phyloP scores from a whole-genome alignment of 2,329 filamentous ascomycete species.

The Colletotrichum ledebouriae region DNA sequence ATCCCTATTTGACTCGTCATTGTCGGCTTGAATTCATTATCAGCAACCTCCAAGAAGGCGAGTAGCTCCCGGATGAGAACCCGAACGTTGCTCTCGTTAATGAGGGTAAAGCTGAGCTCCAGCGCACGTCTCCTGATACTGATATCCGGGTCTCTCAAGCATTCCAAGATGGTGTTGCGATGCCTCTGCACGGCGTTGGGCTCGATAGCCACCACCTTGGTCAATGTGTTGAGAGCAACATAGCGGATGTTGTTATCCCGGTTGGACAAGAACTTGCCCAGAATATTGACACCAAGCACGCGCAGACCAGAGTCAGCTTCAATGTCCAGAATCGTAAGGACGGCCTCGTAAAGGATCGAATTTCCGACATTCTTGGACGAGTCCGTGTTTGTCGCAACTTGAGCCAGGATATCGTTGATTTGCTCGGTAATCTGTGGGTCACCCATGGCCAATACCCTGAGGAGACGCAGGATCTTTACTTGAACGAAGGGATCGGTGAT shows the following conservation, averaged over 20 bases:
- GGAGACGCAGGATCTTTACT: constrained; percentile 91
- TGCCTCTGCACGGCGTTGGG: constrained; percentile 98
- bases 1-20: constrained; percentile 99
- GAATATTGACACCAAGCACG: constrained; percentile 96
- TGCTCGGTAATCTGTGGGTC: constrained; percentile 92
- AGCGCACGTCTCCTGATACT: constrained; percentile 96
- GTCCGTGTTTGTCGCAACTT: constrained; percentile 98
- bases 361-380: constrained; percentile 99
- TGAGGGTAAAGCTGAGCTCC: constrained; percentile 96
- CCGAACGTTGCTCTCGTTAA: constrained; percentile 96
- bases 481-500: constrained; percentile 98
- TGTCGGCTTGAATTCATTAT: constrained; percentile 98
- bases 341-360: constrained; percentile 96
- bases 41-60: constrained; percentile 95
- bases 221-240: constrained; percentile 95
- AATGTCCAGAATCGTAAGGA: constrained; percentile 96
- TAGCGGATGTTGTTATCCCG: constrained; percentile 99
- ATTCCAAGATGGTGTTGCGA: constrained; percentile 97
- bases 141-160: constrained; percentile 95
- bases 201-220: constrained; percentile 98
- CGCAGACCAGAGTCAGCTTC: constrained; percentile 96
- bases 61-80: constrained; percentile 93
- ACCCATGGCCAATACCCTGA: constrained; percentile 88
- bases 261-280: constrained; percentile 98
- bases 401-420: constrained; percentile 98